phyloP scores from a whole-genome alignment of 2,329 filamentous ascomycete genomes.

The Cladosporium sp. region DNA sequence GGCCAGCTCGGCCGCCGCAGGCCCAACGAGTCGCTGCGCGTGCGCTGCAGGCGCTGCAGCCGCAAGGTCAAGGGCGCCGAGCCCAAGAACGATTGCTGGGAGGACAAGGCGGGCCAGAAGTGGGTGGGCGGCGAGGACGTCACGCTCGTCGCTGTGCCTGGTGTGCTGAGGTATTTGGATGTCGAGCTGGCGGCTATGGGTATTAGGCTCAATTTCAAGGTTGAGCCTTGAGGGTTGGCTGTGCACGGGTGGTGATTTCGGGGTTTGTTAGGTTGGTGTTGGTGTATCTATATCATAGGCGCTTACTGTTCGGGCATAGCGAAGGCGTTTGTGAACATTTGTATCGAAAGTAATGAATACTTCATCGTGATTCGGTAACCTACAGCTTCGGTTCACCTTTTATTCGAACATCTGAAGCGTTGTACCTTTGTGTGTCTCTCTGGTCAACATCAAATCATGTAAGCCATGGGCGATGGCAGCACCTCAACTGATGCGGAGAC shows the following conservation, averaged over 20 bases:
- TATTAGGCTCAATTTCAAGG: conserved; percentile 85
- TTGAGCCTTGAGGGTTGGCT: conserved; percentile 44
- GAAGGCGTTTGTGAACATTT: conserved; percentile 2
- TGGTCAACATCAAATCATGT: background rate
- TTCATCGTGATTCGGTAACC: too few relatives aligned
- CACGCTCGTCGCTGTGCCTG: conserved; percentile 84
- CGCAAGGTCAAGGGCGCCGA: conserved; percentile 25
- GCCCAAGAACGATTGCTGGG: conserved; percentile 62
- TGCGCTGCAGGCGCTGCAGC: conserved; percentile 33
- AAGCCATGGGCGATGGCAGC: background rate
- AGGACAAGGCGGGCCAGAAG: conserved; percentile 76
- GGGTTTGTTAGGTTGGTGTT: background rate
- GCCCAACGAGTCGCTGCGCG: conserved; percentile 22
- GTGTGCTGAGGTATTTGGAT: conserved; percentile 86
- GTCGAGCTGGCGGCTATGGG: conserved; percentile 96
- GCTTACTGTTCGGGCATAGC: conserved; percentile 8
- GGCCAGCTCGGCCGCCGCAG: conserved; percentile 30
- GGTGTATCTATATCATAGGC: background rate
- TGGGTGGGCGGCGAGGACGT: conserved; percentile 89
- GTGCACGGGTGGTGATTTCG: background rate
- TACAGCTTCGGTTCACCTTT: background rate
- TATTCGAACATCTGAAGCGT: background rate
- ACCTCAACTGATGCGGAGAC: background rate
- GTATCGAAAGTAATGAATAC: background rate
- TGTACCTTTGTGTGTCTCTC: background rate